A percentile compares a stretch with the other conserved stretches of the same genome.
These are phyloP conservation scores for Talaromyces sp. DNA, from an alignment of 2,329 filamentous ascomycete genomes.

Conservation along the genomic window DNA sequence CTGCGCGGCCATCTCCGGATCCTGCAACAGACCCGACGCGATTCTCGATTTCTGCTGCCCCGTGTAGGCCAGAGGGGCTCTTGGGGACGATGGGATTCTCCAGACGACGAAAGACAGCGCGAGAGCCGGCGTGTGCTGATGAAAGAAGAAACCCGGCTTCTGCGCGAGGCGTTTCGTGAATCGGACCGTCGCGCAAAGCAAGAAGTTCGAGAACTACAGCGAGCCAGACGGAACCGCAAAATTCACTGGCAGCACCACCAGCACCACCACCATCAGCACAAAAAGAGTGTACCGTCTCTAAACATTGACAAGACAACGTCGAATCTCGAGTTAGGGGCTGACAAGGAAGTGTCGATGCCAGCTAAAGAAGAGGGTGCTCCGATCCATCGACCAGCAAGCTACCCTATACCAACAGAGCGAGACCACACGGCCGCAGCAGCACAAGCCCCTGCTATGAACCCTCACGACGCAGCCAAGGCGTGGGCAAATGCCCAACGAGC, in stretches of 20 bases:
- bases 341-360: not conserved
- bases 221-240: slow-evolving; percentile 12
- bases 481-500: slow-evolving; percentile 11
- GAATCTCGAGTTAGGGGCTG: not conserved
- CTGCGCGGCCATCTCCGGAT: slow-evolving; percentile 31
- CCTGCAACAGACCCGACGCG: slow-evolving; percentile 30
- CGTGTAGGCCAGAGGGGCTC: slow-evolving; percentile 14
- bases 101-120: slow-evolving; percentile 27
- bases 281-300: not conserved
- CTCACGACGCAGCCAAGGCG: slow-evolving; percentile 12
- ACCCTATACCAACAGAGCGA: not conserved
- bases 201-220: slow-evolving; percentile 28
- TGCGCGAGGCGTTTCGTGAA: slow-evolving; percentile 33
- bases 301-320: not conserved
- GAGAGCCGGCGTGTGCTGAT: slow-evolving; percentile 25
- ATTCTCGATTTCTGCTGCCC: slow-evolving; percentile 9
- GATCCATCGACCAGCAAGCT: not conserved
- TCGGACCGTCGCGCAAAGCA: slow-evolving; percentile 31
- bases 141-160: slow-evolving; percentile 34
- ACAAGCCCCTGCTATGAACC: not conserved
- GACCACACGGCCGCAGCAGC: not conserved
- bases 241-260: slow-evolving; percentile 7
- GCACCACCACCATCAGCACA: not conserved
- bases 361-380: not conserved
- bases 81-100: slow-evolving; percentile 35